Percentiles rank a stretch among this genome's conserved stretches.
Conservation (phyloP, 2,329 filamentous ascomycete genomes). For the Fusarium palustre region DNA sequence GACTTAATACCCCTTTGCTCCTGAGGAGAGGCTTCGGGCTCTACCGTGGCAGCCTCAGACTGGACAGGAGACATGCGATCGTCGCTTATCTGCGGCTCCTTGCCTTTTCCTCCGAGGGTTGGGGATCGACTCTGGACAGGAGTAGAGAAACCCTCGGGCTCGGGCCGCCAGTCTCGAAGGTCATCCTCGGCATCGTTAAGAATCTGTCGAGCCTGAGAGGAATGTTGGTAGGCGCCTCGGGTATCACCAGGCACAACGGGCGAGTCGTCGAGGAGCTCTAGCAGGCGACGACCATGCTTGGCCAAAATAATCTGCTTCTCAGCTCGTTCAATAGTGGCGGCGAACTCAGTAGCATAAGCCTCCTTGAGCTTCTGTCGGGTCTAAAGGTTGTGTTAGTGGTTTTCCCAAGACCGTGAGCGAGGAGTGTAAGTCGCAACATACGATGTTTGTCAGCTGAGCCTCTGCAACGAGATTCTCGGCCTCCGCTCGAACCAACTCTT, state of each 20-base stretch:
- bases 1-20: conserved; percentile 27
- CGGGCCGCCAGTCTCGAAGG: conserved; percentile 77
- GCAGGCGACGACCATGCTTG: conserved; percentile 85
- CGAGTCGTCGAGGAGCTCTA: conserved; percentile 88
- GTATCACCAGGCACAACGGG: conserved; percentile 89
- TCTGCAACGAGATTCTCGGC: conserved; percentile 96
- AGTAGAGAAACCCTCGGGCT: conserved; percentile 51
- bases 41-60: conserved; percentile 26
- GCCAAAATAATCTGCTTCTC: conserved; percentile 98
- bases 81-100: conserved; percentile 34
- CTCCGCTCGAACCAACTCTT: conserved; percentile 95
- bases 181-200: conserved; percentile 94
- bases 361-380: conserved; percentile 97
- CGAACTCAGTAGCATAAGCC: conserved; percentile 88
- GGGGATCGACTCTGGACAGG: conserved; percentile 41
- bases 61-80: conserved; percentile 27
- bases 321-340: conserved; percentile 91
- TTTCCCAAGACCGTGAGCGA: background rate
- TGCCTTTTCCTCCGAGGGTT: conserved; percentile 46
- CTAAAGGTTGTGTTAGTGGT: conserved; percentile 58
- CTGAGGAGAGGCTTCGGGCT: conserved; percentile 14
- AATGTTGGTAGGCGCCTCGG: conserved; percentile 74
- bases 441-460: conserved; percentile 94
- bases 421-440: conserved; percentile 58
- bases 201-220: conserved; percentile 79